Evolutionary conservation across 2,329 filamentous ascomycete species (phyloP).

Genomic region (Fusarium begoniae): DNA sequence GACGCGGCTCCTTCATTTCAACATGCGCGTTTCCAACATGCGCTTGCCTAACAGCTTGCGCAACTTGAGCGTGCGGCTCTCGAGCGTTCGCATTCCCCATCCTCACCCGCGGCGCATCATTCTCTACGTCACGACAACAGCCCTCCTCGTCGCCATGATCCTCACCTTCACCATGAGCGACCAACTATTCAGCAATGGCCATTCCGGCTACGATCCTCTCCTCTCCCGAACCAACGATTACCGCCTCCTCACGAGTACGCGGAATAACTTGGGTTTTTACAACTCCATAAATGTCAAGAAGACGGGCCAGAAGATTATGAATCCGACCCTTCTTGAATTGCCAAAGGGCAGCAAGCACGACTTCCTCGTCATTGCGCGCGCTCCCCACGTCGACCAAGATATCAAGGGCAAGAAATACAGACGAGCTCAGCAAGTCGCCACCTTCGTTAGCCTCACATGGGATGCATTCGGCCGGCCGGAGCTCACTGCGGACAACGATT

Average conservation of each 20-base stretch:
- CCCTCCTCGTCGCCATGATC: conserved; percentile 21
- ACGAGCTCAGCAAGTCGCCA: conserved; percentile 32
- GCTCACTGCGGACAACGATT: conserved; percentile 27
- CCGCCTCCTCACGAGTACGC: conserved; percentile 26
- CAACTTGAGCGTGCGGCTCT: conserved; percentile 10
- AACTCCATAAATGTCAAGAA: conserved; percentile 34
- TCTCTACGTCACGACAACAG: conserved; percentile 16
- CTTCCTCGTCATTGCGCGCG: conserved; percentile 34
- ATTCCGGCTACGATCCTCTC: conserved; percentile 23
- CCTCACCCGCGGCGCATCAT: conserved; percentile 33
- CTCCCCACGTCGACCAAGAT: conserved; percentile 31
- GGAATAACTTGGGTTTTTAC: conserved; percentile 36
- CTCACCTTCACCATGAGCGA: conserved; percentile 10
- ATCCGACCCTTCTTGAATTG: conserved; percentile 34
- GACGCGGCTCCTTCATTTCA: neutral
- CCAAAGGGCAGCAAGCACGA: conserved; percentile 34
- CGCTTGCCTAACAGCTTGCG: conserved; percentile 18
- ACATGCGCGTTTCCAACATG: conserved; percentile 23
- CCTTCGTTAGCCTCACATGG: conserved; percentile 32
- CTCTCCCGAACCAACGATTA: conserved; percentile 35
- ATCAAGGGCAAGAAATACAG: conserved; percentile 35
- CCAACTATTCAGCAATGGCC: neutral
- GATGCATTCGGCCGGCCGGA: conserved; percentile 32
- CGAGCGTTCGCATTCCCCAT: conserved; percentile 9
- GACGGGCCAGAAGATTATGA: conserved; percentile 38